These are phyloP conservation scores for Diplotaxis tenuifolia DNA, from an alignment of 345 rosid genomes.

Conservation along the genomic window DNA sequence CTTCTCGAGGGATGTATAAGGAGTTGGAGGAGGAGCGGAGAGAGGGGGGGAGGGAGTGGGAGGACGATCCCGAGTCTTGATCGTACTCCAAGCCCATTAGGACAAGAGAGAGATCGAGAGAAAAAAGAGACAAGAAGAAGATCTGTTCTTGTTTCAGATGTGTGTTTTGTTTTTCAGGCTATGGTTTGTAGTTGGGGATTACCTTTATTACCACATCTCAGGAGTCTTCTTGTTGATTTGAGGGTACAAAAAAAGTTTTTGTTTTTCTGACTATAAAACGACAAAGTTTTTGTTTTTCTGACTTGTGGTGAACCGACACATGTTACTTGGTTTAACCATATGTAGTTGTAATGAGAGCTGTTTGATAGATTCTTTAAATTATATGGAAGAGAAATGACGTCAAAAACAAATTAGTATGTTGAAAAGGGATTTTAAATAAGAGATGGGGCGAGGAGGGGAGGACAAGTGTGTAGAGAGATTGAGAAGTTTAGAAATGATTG, in stretches of 20 bases:
- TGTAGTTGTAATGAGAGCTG: neutral
- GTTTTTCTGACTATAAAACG: too few species aligned
- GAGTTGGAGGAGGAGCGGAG: neutral
- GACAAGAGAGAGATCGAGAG: neutral
- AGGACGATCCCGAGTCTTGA: slow-evolving; percentile 34
- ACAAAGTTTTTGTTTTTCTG: too few species aligned
- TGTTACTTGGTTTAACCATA: slow-evolving; percentile 10
- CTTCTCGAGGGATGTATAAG: slow-evolving; percentile 34
- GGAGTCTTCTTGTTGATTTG: neutral
- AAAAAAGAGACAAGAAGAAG: neutral
- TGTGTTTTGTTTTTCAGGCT: neutral
- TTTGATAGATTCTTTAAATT: too few species aligned
- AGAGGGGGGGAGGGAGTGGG: slow-evolving; percentile 23
- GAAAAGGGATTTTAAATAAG: too few species aligned
- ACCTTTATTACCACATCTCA: neutral
- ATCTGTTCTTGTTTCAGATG: neutral
- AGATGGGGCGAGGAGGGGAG: neutral
- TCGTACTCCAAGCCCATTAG: slow-evolving; percentile 14
- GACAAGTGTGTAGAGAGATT: neutral
- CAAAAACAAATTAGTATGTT: too few species aligned
- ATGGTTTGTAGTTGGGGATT: neutral
- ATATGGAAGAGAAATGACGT: too few species aligned
- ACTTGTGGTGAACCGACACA: neutral
- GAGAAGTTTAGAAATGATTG: neutral
- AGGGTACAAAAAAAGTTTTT: neutral